Conservation (phyloP, 208 protist genomes). For the Tritrichomonas foetus region DNA sequence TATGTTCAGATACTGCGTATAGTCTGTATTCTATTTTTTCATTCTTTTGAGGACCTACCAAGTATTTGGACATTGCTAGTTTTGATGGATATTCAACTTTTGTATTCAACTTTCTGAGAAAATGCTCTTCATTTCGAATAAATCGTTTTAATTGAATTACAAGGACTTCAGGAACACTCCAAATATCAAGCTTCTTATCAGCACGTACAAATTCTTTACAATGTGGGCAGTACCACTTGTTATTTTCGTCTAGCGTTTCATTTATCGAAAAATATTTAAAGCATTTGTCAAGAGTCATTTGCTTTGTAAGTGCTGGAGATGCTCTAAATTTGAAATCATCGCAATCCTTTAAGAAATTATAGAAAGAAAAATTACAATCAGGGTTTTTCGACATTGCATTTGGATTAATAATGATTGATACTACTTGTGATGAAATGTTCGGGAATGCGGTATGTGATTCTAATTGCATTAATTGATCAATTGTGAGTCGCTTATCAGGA, state of each 20-base stretch:
- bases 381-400: too few species aligned
- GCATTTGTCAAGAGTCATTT: background rate
- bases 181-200: constrained; percentile 33
- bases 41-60: background rate
- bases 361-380: too few species aligned
- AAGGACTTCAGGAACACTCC: background rate
- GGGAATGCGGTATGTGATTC: too few species aligned
- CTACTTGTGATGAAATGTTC: too few species aligned
- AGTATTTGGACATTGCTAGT: background rate
- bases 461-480: too few species aligned
- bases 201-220: background rate
- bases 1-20: background rate
- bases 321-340: too few species aligned
- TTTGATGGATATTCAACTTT: background rate
- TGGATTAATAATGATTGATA: too few species aligned
- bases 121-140: background rate
- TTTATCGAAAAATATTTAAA: background rate
- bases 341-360: too few species aligned
- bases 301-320: background rate
- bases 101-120: background rate
- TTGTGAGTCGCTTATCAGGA: too few species aligned
- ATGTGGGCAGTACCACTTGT: constrained; percentile 9
- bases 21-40: background rate
- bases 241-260: background rate
- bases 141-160: constrained; percentile 40